A percentile compares a stretch with the other conserved stretches of the same genome.
Conservation (phyloP, 2,329 filamentous ascomycete genomes). For the Pseudophaeomoniella oleicola region DNA sequence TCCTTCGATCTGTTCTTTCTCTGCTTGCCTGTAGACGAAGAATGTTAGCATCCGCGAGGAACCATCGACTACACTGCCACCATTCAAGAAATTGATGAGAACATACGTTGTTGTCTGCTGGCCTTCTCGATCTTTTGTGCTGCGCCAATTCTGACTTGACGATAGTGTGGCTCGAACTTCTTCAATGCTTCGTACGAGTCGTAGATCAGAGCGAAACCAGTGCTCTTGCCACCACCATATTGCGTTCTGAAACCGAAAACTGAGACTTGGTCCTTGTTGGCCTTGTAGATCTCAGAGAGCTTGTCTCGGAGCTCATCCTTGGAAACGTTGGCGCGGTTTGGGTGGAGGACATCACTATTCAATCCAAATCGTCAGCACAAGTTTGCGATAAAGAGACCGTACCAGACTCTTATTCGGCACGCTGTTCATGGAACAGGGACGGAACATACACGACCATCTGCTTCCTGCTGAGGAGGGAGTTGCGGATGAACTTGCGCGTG, state of each 20-base stretch:
- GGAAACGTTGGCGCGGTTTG: slow-evolving; percentile 93
- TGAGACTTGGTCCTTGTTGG: slow-evolving; percentile 90
- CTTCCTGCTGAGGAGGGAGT: slow-evolving; percentile 95
- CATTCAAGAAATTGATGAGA: slow-evolving; percentile 5
- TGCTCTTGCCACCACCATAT: slow-evolving; percentile 99
- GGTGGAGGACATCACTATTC: slow-evolving; percentile 94
- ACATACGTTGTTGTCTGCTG: slow-evolving; percentile 98
- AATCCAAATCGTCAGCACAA: slow-evolving; percentile 6
- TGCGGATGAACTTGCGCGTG: slow-evolving; percentile 99
- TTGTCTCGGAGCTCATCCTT: slow-evolving; percentile 97
- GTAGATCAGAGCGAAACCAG: slow-evolving; percentile 97
- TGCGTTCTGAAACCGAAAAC: slow-evolving; percentile 98
- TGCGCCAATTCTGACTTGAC: slow-evolving; percentile 83
- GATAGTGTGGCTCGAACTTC: slow-evolving; percentile 99
- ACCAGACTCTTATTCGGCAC: too few species aligned
- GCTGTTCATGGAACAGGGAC: too few species aligned
- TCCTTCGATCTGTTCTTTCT: slow-evolving; percentile 99
- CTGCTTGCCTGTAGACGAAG: slow-evolving; percentile 71
- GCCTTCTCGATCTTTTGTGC: slow-evolving; percentile 94
- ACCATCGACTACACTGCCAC: slow-evolving; percentile 3
- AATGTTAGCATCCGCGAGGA: slow-evolving; percentile 2
- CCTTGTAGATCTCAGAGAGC: slow-evolving; percentile 93
- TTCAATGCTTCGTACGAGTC: slow-evolving; percentile 96
- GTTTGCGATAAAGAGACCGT: too few species aligned
- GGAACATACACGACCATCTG: slow-evolving; percentile 98